Evolutionary conservation across 345 rosid species (phyloP), one percentile per base, ranked within the genome.

Genomic region (Litchi chinensis): DNA sequence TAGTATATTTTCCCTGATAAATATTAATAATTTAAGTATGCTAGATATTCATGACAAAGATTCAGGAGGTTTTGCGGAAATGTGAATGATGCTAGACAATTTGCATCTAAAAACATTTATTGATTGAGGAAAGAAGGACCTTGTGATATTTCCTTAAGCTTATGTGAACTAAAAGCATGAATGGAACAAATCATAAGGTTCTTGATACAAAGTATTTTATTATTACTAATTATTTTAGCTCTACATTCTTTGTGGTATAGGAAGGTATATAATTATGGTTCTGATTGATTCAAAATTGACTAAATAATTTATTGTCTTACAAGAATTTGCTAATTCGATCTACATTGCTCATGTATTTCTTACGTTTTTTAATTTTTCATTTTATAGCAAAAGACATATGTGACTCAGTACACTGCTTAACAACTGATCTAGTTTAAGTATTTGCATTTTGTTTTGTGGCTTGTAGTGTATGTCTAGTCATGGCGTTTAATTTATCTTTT

Each of bases 401-500:
- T 4, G 22, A 41, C 15, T 6, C 15, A 60, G 15, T 60, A 11
- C 32, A 21, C 16, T 26, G 43, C 26, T 46, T 22, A 44, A 15
- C 68, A 63, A 74, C n/a, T 41, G 16, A 19, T 76, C 16, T n/a
- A n/a, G 10, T 66, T 56, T 16, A 24, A 26, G 24, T 71, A 15
- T 71, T 71, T 69, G 26, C 15, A 8, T 24, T 63, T 63, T 65
- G 63, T 56, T 3, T 32, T 76, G 37, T 54, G 19, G 48, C 39
- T 7, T 22, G 5, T 71, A 28, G 22, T 71, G 7, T 41, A 6
- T 46, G 43, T 39, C 62, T 37, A 22, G 62, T 39, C 5, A 65
- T 41, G 15, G 59, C 43, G 10, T 65, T 68, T 80, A 32, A 71
- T 60, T 44, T 68, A n/a, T 71, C 65, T 56, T 11, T 6, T 5